phyloP scores from a whole-genome alignment of 2,329 filamentous ascomycete genomes.

The Emergomyces africanus region DNA sequence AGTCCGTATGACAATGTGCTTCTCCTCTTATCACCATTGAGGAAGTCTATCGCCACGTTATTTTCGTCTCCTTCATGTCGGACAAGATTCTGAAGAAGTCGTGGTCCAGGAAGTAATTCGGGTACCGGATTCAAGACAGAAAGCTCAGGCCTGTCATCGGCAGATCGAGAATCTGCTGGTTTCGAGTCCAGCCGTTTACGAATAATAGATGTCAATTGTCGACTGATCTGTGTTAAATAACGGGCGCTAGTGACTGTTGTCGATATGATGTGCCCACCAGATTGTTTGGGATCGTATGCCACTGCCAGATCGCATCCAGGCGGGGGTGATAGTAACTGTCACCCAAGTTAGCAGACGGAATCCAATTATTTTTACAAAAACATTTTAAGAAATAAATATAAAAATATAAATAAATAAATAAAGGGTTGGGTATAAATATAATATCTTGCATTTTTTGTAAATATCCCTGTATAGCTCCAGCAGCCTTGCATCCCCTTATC shows the following conservation, averaged over 20 bases:
- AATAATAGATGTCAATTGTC: conserved; percentile 18
- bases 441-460: conserved; percentile 12
- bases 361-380: no score
- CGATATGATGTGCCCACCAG: conserved; percentile 17
- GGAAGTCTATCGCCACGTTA: conserved; percentile 51
- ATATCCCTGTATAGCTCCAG: conserved; percentile 16
- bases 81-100: conserved; percentile 52
- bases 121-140: conserved; percentile 49
- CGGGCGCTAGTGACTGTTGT: conserved; percentile 13
- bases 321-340: neutral
- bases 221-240: conserved; percentile 18
- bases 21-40: conserved; percentile 35
- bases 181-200: conserved; percentile 12
- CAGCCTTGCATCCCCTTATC: conserved; percentile 6
- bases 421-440: neutral
- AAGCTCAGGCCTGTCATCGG: conserved; percentile 17
- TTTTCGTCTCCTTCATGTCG: conserved; percentile 23
- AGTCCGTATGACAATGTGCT: conserved; percentile 47
- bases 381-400: neutral
- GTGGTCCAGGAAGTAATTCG: conserved; percentile 39
- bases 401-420: neutral
- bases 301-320: conserved; percentile 14
- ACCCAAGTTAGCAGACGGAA: neutral
- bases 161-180: neutral
- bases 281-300: conserved; percentile 12